Evolutionary conservation across 768 basidiomycete genomes (phyloP), one percentile per base, ranked within the genome.

Genomic region (Paxillus rubicundulus): DNA sequence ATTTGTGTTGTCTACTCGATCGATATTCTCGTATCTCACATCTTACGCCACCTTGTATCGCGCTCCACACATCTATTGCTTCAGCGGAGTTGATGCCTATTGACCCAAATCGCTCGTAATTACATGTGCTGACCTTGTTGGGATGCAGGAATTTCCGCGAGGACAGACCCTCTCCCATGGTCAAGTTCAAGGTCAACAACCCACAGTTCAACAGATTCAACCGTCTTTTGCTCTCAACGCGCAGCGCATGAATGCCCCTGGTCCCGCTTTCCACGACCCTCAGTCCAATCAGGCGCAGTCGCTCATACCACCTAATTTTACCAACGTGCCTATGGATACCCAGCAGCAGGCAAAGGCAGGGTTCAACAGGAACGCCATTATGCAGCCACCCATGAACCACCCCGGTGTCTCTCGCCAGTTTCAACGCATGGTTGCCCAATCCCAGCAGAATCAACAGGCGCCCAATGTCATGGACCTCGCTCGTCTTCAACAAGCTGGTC

Each of bases 381-480:
- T 76, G 47, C 75, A 75, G 34, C 59, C 70, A 3, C 61, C 74
- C 36, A 63, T 71, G 40, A 52, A 27, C 47, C 60, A 70, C 39
- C 30, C 64, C 12, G 56, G 58, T 52, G 46, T 70, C 53, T 47
- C 68, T 61, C 61, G 67, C 54, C 60, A 70, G 63, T 65, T 82
- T 21, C 79, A 79, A 43, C 70, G 80, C 47, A 71, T 82, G 53
- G 67, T 77, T 52, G 73, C 77, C 16, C 77, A 77, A 52, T 74
- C 76, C 59, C 77, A 77, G 65, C 73, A 75, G 54, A 69, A 63
- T 10, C 80, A 76, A 62, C 69, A 67, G 37, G 47, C 34, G 10
- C 46, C 55, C 10, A 75, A 74, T 49, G 72, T 62, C 9, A 60
- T 75, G 53, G 72, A 73, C 47, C 66, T 78, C 12, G 62, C 59